Evolutionary conservation across 2,329 filamentous ascomycete genomes (phyloP), one percentile per base, ranked within the genome.

Genomic region (Nannizzia gypsea): DNA sequence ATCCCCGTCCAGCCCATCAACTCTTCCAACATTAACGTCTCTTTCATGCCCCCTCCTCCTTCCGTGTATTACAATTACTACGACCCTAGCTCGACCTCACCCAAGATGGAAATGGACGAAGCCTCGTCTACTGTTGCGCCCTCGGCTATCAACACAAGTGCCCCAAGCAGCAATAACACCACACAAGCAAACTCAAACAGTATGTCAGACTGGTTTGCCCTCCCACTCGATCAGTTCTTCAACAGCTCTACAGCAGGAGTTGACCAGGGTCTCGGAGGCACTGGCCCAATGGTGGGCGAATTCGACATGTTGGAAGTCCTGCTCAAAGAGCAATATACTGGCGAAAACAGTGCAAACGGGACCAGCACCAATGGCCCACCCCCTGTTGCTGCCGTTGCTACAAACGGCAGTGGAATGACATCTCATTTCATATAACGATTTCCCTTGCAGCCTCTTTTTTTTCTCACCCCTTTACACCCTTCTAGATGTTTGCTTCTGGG

Each of bases 151-250:
- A 59, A 55, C 62, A 65, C 65, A 24, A 68, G 68, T 36, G 66
- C 63, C 48, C 64, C 68, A 50, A 57, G 61, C 60, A 38, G 48
- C 55, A 26, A 42, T 57, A 54, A 62, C 58, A 38, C 63, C 61
- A 55, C 64, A 42, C 58, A 58, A n/a, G 26, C 58, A 9, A 54
- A 59, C 36, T 61, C 62, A 26, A 60, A 66, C 62, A 60, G 65
- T 57, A 67, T 74, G 20, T 77, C 79, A 44, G 82, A 84, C 68
- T 85, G 83, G 83, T 75, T 85, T 57, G 79, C 82, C 0, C 68
- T 85, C n/a, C 81, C 82, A 1, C 73, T 85, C 2, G 81, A 85
- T 67, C 80, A 81, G 48, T 77, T 85, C 62, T 77, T 84, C 59
- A 79, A 79, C 63, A 75, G 70, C 58, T 74, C 74, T 15, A 73